Base-by-base conservation (phyloP, 2,329 filamentous ascomycete species). In the Aspergillus quadricinctus region DNA sequence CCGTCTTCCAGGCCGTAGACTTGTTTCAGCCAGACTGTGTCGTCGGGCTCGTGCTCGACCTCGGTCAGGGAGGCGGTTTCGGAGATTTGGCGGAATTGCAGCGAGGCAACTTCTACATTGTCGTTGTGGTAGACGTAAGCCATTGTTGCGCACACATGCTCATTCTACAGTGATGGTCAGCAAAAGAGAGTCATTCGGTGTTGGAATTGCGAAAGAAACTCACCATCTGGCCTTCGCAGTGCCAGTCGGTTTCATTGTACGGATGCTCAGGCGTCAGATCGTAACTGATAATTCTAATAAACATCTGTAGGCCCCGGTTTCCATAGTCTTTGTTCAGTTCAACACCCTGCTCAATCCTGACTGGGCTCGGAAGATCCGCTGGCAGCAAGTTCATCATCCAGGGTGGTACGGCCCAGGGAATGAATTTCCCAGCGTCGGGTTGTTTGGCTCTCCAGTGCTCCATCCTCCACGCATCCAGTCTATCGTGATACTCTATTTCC, bases 141-240 rank as follows among this genome's bases (percentile, higher is more conserved):
- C 0, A 85, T 82, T 0, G 84, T 85, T 0, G 84, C 84, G 60
- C 79, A 80, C 40, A 89, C 87, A 59, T 81, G 81, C 68, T 89
- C 86, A 62, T 88, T 88, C 71, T 75, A 46, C 10, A 10, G 21
- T 17, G 19, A 23, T 10, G 21, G 23, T 46, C 43, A 46, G 43
- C 11, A 23, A 7, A 46, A 11, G 14, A 23, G 19, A 3, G 11
- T 2, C n/a, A 10, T 6, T 21, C 2, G 41, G 3, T 45, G 10
- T 19, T n/a, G 8, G 3, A 19, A 45, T 45, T 45, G 19, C 25
- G 11, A 14, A 14, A 31, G 21, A 31, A 41, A 55, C 62, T 62
- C 59, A 73, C 72, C 68, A 73, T 68, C 50, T 68, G 66, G 2
- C 83, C 82, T 59, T 85, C 83, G 2, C 83, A 66, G 58, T 77